Conservation (phyloP, 208 protist genomes). For the Vickermania ingenoplastis region DNA sequence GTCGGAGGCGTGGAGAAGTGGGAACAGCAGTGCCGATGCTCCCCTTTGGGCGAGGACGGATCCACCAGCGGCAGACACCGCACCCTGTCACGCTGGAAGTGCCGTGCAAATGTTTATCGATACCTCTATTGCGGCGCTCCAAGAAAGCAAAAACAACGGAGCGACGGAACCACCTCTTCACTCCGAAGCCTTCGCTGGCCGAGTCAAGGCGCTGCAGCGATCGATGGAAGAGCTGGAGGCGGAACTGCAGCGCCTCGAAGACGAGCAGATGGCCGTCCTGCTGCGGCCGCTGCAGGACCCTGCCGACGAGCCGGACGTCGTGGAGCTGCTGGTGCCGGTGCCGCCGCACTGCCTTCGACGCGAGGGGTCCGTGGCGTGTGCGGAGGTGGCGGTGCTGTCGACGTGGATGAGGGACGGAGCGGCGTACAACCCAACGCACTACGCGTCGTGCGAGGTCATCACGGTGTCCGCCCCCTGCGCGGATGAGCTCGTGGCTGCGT, state of each 20-base stretch:
- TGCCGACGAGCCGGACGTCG: neutral
- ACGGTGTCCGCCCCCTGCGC: conserved; percentile 10
- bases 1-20: no score
- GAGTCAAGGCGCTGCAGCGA: neutral
- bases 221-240: neutral
- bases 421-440: conserved; percentile 40
- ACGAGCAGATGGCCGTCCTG: neutral
- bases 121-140: no score
- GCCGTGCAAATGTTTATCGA: no score
- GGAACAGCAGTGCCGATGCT: no score
- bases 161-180: no score
- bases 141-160: no score
- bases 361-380: neutral
- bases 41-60: no score
- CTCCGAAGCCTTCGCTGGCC: no score
- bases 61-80: no score
- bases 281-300: neutral
- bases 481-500: conserved; percentile 2
- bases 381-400: conserved; percentile 19
- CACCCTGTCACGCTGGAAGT: no score
- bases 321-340: conserved; percentile 11
- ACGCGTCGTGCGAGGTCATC: conserved; percentile 18
- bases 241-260: neutral
- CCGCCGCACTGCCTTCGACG: neutral
- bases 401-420: conserved; percentile 24